Evolutionary conservation across 352 stramenopile species (phyloP), one percentile per base, ranked within the genome.

Genomic region (Lagenidium sp.): DNA sequence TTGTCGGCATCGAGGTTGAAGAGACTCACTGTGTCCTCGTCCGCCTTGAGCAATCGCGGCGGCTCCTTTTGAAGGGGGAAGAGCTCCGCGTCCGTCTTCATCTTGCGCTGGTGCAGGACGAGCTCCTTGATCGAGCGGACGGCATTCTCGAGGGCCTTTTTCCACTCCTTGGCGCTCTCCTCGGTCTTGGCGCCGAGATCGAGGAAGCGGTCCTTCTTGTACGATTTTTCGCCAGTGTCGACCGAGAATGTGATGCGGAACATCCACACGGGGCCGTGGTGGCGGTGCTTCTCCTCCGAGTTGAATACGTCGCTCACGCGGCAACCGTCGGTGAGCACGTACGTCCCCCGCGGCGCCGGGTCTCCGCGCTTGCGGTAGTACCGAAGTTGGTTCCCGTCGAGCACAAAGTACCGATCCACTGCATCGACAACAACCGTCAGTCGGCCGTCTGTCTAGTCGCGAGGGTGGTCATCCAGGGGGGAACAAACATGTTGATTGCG

Each of bases 1-100:
- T 85, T 90, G 47, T 93, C 81, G 4, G 68, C 78, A 35, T 93
- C 81, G n/a, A 93, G 36, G 40, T 93, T 93, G 41, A 93, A 93
- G 2, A 93, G 68, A 28, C 73, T 87, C 13, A 93, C 63, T 4
- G 72, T 85, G 58, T 93, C 80, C 53, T 93, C 81, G 39, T 90
- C 79, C 3, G 78, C 55, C 49, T 89, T 82, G 36, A 93, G 55
- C 58, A 87, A 43, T 6, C 70, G 63, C 6, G 71, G 71, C 13
- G 82, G 74, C 31, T 77, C 63, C n/a, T 61, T 65, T 18, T 74
- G 69, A 32, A 73, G 79, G 20, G 76, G 74, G 29, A 82, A 88
- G 22, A 78, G 79, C 53, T 82, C 73, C 16, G 79, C 68, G 53
- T 93, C 81, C 10, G 62, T 73, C 41, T 83, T 83, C 35, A 91